Evolutionary conservation across 805 yeast genomes (phyloP), one percentile per base, ranked within the genome.

Genomic region (Myxozyma neotropica): DNA sequence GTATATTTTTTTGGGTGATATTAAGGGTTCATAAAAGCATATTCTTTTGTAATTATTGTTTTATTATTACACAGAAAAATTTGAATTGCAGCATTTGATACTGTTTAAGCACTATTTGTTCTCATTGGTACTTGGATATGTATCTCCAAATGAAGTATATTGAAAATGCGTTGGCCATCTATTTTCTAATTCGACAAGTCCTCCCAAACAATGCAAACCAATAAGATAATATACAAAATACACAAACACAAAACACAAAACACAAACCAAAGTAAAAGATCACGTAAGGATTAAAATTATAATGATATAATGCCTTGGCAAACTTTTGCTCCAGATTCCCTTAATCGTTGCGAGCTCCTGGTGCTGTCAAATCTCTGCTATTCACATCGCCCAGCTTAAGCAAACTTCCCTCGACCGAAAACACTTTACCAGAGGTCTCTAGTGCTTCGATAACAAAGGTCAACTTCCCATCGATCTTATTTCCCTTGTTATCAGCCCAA

Each of bases 381-480:
- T 82, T 87, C 8, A 48, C 54, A 29, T 75, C 71, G 21, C 85
- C 86, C 2, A 87, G 86, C 62, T 77, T 70, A 26, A 87, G 73
- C 61, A 92, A 77, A 1, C 96, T 86, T n/a, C 98, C 98, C 62
- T 91, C 95, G 13, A 93, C 81, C 8, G 95, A 86, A 15, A 92
- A 84, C 56, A 89, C 86, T 73, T 85, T 87, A 7, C 96, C 96
- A 4, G 92, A 82, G 13, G 69, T 69, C 39, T 74, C 86, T 55
- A 93, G 79, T 27, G 84, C 78, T 70, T 86, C 88, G 44, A 93
- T 83, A 1, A 85, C 83, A 73, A 94, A 91, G 67, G 79, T 80
- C 52, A 93, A 73, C 73, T 89, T 90, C 3, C 96, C 97, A 66
- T 88, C 96, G 19, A 94, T 78, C 55, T 86, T 84, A 45, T 81